A percentile compares a stretch with the other conserved stretches of the same genome.
Evolutionary conservation across 768 basidiomycete genomes (phyloP).

Genomic region (Boletus rex-veris): DNA sequence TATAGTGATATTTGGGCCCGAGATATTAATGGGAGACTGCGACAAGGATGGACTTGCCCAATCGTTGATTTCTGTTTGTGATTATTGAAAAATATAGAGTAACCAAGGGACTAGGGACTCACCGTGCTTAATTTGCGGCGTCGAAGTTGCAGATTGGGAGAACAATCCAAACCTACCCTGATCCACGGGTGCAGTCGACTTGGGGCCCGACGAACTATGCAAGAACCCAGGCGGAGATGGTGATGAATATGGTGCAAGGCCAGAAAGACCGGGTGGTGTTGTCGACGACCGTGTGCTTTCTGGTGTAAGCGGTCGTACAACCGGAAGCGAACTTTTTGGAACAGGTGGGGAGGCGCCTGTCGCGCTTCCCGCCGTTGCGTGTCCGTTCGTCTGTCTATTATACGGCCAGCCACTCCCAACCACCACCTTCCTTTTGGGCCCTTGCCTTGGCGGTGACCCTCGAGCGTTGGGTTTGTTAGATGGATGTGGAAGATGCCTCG

Average conservation of each 20-base stretch:
- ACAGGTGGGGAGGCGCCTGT: conserved; percentile 16
- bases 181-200: conserved; percentile 14
- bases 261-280: conserved; percentile 32
- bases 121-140: conserved; percentile 30
- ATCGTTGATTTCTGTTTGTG: conserved; percentile 19
- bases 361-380: conserved; percentile 3
- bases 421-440: conserved; percentile 27
- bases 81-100: neutral
- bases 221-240: conserved; percentile 36
- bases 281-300: conserved; percentile 33
- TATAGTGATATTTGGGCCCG: conserved; percentile 22
- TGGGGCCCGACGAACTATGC: conserved; percentile 30
- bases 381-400: conserved; percentile 27
- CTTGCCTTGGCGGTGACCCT: conserved; percentile 12
- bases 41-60: conserved; percentile 21
- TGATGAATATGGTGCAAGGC: conserved; percentile 30
- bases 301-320: conserved; percentile 23
- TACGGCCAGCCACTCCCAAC: conserved; percentile 52
- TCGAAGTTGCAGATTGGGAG: conserved; percentile 14
- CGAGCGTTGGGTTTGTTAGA: conserved; percentile 9
- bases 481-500: conserved; percentile 23
- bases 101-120: conserved; percentile 8
- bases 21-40: conserved; percentile 13
- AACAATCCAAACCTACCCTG: conserved; percentile 20
- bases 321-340: conserved; percentile 11